Conservation (phyloP, 1,284 basidiomycete species). For the Phylloporus sp. region DNA sequence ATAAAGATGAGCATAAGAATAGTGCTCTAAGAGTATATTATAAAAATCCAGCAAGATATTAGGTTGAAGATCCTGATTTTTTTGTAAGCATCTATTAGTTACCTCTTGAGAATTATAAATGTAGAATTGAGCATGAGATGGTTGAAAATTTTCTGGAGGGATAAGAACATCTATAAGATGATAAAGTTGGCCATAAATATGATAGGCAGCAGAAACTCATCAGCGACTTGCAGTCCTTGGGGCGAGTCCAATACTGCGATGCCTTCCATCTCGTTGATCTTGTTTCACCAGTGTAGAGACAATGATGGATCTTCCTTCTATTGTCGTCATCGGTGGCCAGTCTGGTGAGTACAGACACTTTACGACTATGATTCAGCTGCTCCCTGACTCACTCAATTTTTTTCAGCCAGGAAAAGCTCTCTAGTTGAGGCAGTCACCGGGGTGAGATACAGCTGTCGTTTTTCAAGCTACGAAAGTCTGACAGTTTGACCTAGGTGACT, state of each 20-base stretch:
- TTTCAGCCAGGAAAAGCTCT: slow-evolving; percentile 61
- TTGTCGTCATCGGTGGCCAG: slow-evolving; percentile 63
- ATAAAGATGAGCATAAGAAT: slow-evolving; percentile 34
- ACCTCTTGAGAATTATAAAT: not conserved
- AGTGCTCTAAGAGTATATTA: not conserved
- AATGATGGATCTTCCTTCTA: slow-evolving; percentile 51
- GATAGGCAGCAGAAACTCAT: slow-evolving; percentile 38
- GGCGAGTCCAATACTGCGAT: slow-evolving; percentile 36
- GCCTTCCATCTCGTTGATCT: not conserved
- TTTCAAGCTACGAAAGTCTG: not conserved
- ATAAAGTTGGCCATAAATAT: not conserved
- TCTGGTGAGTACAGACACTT: slow-evolving; percentile 46
- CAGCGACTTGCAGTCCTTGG: slow-evolving; percentile 47
- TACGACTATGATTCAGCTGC: not conserved
- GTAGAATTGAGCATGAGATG: not conserved
- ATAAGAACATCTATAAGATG: not conserved
- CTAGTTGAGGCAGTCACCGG: slow-evolving; percentile 61
- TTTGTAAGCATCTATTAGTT: not conserved
- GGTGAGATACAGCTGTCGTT: slow-evolving; percentile 36
- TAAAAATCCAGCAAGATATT: not conserved
- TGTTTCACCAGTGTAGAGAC: slow-evolving; percentile 40
- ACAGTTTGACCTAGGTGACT: slow-evolving; percentile 46
- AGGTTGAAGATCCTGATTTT: not conserved
- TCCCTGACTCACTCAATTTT: slow-evolving; percentile 6
- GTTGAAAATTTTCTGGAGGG: not conserved